Evolutionary conservation across 179 eudicot species (phyloP).

Genomic region (Spinacia oleracea): DNA sequence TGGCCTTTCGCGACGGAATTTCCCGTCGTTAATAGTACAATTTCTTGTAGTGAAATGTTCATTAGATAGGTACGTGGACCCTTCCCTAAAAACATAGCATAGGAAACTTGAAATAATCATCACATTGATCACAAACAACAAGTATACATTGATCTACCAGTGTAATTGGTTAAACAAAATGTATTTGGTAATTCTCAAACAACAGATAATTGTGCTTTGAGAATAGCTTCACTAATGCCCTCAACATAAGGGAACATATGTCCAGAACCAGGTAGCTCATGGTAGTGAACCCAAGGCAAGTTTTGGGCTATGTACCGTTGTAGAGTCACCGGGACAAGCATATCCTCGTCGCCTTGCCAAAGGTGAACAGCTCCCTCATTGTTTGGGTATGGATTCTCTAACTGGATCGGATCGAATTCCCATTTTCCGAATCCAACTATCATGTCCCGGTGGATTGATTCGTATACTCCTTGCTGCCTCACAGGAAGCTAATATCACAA

Average conservation of each 20-base stretch:
- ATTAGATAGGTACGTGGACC: too few relatives aligned
- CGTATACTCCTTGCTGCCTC: slow-evolving; percentile 46
- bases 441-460: slow-evolving; percentile 43
- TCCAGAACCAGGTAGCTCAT: slow-evolving; percentile 38
- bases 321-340: slow-evolving; percentile 35
- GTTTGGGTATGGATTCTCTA: slow-evolving; percentile 40
- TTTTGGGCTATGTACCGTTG: slow-evolving; percentile 37
- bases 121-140: neutral
- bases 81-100: too few relatives aligned
- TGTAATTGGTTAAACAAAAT: neutral
- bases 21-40: too few relatives aligned
- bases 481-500: slow-evolving; percentile 25
- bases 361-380: slow-evolving; percentile 42
- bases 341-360: slow-evolving; percentile 54
- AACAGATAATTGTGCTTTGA: slow-evolving; percentile 37
- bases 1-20: too few relatives aligned
- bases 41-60: too few relatives aligned
- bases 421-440: slow-evolving; percentile 44
- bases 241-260: slow-evolving; percentile 38
- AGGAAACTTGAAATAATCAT: neutral
- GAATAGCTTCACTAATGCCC: slow-evolving; percentile 37
- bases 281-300: slow-evolving; percentile 41
- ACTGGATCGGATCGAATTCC: slow-evolving; percentile 43
- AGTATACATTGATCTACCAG: neutral
- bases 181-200: neutral